A percentile compares a stretch with the other conserved stretches of the same genome.
These are phyloP conservation scores for Pyrenophora graminea DNA, from an alignment of 2,329 filamentous ascomycete species.

Conservation along the genomic window DNA sequence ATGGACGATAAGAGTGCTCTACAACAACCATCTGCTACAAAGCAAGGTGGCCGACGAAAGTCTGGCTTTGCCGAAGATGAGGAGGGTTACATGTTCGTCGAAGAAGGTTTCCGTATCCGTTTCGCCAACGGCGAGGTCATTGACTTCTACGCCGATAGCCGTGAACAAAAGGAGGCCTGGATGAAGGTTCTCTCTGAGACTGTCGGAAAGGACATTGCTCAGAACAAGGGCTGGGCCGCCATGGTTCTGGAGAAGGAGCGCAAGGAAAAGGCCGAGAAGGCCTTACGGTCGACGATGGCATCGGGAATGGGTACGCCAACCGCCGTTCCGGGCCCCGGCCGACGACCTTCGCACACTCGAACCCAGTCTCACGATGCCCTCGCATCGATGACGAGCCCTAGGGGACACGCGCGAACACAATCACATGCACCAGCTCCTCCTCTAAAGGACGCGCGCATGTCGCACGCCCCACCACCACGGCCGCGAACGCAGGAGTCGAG, in stretches of 20 bases:
- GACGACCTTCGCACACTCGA: constrained; percentile 31
- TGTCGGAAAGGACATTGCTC: constrained; percentile 60
- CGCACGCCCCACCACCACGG: constrained; percentile 34
- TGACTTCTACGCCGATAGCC: constrained; percentile 94
- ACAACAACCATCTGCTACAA: constrained; percentile 76
- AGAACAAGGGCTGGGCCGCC: constrained; percentile 64
- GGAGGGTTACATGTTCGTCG: constrained; percentile 99
- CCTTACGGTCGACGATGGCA: constrained; percentile 26
- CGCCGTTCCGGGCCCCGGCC: constrained; percentile 9
- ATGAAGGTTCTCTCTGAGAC: constrained; percentile 82
- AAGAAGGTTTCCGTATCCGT: constrained; percentile 97
- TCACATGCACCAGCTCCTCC: constrained; percentile 38
- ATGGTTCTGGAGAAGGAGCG: constrained; percentile 59
- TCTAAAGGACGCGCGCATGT: constrained; percentile 35
- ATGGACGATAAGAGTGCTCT: constrained; percentile 89
- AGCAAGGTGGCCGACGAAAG: constrained; percentile 78
- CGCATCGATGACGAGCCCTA: constrained; percentile 27
- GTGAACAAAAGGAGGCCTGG: constrained; percentile 88
- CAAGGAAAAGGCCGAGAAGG: constrained; percentile 34
- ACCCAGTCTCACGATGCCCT: constrained; percentile 38
- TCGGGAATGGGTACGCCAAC: constrained; percentile 25
- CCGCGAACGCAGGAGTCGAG: constrained; percentile 36
- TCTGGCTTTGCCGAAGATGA: constrained; percentile 98
- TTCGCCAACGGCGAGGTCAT: constrained; percentile 99
- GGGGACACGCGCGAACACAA: constrained; percentile 39